Conservation (phyloP, 192 early-diverging fungal species). For the Spizellomyces sp. region DNA sequence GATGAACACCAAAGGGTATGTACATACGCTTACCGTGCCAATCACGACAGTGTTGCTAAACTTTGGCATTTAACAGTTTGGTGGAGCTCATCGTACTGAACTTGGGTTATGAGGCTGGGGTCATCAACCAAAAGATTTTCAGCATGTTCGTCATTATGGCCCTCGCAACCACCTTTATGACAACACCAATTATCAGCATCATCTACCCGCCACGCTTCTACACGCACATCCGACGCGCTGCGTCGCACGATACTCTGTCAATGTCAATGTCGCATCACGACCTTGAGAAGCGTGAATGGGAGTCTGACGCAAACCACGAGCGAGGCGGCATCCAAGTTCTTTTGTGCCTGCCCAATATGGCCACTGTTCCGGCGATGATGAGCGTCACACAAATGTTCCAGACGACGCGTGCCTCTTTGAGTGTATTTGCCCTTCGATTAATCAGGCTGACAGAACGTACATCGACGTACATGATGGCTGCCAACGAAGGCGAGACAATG, state of each 20-base stretch:
- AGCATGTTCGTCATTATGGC: conserved; percentile 82
- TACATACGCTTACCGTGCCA: background rate
- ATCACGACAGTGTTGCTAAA: background rate
- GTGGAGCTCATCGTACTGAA: conserved; percentile 97
- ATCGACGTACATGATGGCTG: conserved; percentile 78
- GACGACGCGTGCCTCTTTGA: conserved; percentile 31
- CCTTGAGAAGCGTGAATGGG: no score
- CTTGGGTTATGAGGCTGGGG: conserved; percentile 81
- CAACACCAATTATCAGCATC: conserved; percentile 71
- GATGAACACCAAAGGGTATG: conserved; percentile 92
- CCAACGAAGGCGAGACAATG: conserved; percentile 63
- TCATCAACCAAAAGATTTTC: conserved; percentile 74
- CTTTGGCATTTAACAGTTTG: conserved; percentile 50
- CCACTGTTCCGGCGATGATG: conserved; percentile 73
- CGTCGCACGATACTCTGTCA: conserved; percentile 5
- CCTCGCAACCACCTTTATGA: conserved; percentile 86
- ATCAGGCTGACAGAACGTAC: conserved; percentile 78
- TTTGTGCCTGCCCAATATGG: conserved; percentile 63
- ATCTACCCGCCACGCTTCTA: conserved; percentile 62
- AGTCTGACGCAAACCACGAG: background rate
- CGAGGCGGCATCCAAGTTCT: conserved; percentile 43
- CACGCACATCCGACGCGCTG: background rate
- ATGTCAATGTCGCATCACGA: background rate
- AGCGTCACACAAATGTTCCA: conserved; percentile 61
- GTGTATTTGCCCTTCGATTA: conserved; percentile 73